Conservation (phyloP, 2,329 filamentous ascomycete species). For the Trichoderma simmonsii region DNA sequence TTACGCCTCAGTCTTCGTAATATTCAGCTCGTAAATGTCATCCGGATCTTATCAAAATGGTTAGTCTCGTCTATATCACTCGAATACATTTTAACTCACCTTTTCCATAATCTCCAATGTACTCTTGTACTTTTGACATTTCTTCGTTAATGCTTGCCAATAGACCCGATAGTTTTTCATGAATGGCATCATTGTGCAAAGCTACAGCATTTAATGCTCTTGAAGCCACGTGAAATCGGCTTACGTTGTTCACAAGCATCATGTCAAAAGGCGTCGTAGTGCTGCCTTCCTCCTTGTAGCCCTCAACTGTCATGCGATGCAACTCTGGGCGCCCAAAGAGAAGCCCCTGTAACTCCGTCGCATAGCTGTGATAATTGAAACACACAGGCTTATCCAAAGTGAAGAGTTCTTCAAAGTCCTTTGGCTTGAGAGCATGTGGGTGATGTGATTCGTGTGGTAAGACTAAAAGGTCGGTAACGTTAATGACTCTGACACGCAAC, state of each 20-base stretch:
- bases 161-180: neutral
- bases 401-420: slow-evolving; percentile 55
- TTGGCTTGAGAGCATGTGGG: slow-evolving; percentile 53
- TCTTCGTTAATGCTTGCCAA: neutral
- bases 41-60: neutral
- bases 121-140: neutral
- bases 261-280: slow-evolving; percentile 69
- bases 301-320: slow-evolving; percentile 53
- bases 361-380: slow-evolving; percentile 68
- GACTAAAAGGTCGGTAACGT: slow-evolving; percentile 58
- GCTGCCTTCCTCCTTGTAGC: slow-evolving; percentile 62
- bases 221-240: slow-evolving; percentile 48
- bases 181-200: neutral
- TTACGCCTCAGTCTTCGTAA: neutral
- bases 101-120: neutral
- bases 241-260: slow-evolving; percentile 52
- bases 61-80: neutral
- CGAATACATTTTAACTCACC: neutral
- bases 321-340: slow-evolving; percentile 55
- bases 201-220: neutral
- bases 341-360: slow-evolving; percentile 57
- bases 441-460: slow-evolving; percentile 53
- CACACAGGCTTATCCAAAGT: slow-evolving; percentile 53
- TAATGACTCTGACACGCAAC: slow-evolving; percentile 59
- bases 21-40: neutral